Evolutionary conservation across 1,139 yeast genomes (phyloP), one percentile per base, ranked within the genome.

Genomic region (Geotrichum cucujoidarum): DNA sequence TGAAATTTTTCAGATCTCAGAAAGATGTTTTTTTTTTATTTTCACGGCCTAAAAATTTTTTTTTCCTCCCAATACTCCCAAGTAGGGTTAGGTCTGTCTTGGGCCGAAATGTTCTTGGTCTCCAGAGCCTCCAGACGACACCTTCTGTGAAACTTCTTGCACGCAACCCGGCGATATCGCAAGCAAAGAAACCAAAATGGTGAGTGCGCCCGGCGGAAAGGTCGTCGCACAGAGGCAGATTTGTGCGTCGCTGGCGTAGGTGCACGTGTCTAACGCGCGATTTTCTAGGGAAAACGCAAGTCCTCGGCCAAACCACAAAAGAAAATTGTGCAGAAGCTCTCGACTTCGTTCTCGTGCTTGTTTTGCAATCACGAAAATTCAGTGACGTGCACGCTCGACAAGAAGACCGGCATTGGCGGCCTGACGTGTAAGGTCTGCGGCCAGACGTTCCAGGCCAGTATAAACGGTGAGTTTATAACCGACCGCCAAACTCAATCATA

Each of bases 341-440:
- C 89, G 51, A 80, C 90, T 5, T 79, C 87, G 49, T 92, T 92
- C 70, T 83, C 95, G 40, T 92, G 98, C 69, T 71, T 92, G 53
- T 92, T 92, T 66, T 92, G 98, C 68, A 92, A 92, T 66, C 98
- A 92, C 69, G 98, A 92, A 63, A 83, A 83, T 57, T 83, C 96
- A 1, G 95, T 92, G 45, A 77, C 84, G 43, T 90, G 97, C 64
- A 78, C 86, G 7, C 69, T 92, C 65, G 98, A 92, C 65, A 92
- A 88, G 69, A 87, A 84, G 66, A 76, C 83, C 56, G 82, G 87
- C 50, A 77, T 92, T 43, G 98, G 98, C 17, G 81, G 85, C 34
- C 70, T 92, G 53, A 81, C 80, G 54, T 92, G 98, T 66, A 92
- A 92, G 65, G 85, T 90, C 25, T 92, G 98, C 65, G 97, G 97